Percentiles rank a stretch among this genome's conserved stretches.
Evolutionary conservation across 768 basidiomycete species (phyloP).

Genomic region (Naganishia onofrii): DNA sequence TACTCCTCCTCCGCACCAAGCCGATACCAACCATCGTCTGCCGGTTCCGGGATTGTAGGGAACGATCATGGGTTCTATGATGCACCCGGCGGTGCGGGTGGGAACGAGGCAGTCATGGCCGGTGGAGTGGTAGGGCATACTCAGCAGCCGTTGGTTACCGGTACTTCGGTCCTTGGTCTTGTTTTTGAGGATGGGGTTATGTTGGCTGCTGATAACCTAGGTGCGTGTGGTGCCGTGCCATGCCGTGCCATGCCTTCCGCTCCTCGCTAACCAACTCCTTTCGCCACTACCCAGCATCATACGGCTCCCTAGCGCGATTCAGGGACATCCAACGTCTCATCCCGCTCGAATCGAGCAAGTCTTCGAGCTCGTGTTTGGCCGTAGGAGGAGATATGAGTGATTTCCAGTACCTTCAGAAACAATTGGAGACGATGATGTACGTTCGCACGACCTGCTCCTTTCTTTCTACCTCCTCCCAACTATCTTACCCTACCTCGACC

Average conservation of each 20-base stretch:
- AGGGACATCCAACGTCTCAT: slow-evolving; percentile 88
- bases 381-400: slow-evolving; percentile 97
- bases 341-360: slow-evolving; percentile 51
- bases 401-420: slow-evolving; percentile 83
- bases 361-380: slow-evolving; percentile 58
- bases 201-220: slow-evolving; percentile 97
- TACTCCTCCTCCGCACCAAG: slow-evolving; percentile 19
- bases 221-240: slow-evolving; percentile 56
- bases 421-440: slow-evolving; percentile 71
- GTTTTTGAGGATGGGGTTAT: slow-evolving; percentile 95
- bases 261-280: not conserved
- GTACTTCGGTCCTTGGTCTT: slow-evolving; percentile 90
- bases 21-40: not conserved
- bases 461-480: not conserved
- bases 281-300: slow-evolving; percentile 64
- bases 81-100: not conserved
- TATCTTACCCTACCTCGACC: slow-evolving; percentile 45
- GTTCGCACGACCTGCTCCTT: slow-evolving; percentile 24
- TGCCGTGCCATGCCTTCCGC: not conserved
- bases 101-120: slow-evolving; percentile 6
- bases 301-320: slow-evolving; percentile 95
- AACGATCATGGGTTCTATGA: slow-evolving; percentile 23
- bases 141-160: slow-evolving; percentile 94
- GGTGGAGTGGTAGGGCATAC: slow-evolving; percentile 60
- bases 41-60: slow-evolving; percentile 1